phyloP scores from a whole-genome alignment of 2,329 filamentous ascomycete species.

The Stylonectria norvegica region DNA sequence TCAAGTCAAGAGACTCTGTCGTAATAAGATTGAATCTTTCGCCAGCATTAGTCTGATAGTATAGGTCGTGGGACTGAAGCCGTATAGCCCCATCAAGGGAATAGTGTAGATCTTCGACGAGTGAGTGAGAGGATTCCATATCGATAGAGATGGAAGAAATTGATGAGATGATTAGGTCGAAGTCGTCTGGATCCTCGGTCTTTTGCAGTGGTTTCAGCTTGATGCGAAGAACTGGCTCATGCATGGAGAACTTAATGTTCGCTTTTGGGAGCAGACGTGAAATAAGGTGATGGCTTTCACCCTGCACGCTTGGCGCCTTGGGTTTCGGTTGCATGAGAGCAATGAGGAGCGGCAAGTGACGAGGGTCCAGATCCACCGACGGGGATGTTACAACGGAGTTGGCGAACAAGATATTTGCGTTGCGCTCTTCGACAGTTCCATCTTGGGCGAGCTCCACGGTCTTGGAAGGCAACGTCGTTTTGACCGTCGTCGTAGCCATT shows the following conservation, averaged over 20 bases:
- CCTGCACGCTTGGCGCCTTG: conserved; percentile 32
- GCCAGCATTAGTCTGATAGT: conserved; percentile 86
- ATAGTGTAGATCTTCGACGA: conserved; percentile 81
- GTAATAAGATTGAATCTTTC: conserved; percentile 82
- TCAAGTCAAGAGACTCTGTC: conserved; percentile 84
- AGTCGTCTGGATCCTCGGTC: conserved; percentile 68
- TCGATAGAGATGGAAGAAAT: conserved; percentile 92
- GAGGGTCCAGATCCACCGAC: conserved; percentile 87
- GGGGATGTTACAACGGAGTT: conserved; percentile 96
- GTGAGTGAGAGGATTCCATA: conserved; percentile 91
- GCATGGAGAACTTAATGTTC: conserved; percentile 91
- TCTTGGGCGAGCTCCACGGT: conserved; percentile 76
- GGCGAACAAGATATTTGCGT: conserved; percentile 93
- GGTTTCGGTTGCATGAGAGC: conserved; percentile 64
- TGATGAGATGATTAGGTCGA: conserved; percentile 91
- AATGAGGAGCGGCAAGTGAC: conserved; percentile 81
- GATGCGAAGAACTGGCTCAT: conserved; percentile 91
- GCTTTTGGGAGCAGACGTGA: conserved; percentile 92
- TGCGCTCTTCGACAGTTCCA: conserved; percentile 74
- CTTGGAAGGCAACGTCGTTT: conserved; percentile 91
- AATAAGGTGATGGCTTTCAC: conserved; percentile 63
- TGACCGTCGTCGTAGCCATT: conserved; percentile 93
- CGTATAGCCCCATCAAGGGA: conserved; percentile 78
- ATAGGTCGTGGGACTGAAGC: conserved; percentile 81
- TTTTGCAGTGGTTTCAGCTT: conserved; percentile 75